Conservation (phyloP, 345 rosid genomes). For the Dovyalis caffra region DNA sequence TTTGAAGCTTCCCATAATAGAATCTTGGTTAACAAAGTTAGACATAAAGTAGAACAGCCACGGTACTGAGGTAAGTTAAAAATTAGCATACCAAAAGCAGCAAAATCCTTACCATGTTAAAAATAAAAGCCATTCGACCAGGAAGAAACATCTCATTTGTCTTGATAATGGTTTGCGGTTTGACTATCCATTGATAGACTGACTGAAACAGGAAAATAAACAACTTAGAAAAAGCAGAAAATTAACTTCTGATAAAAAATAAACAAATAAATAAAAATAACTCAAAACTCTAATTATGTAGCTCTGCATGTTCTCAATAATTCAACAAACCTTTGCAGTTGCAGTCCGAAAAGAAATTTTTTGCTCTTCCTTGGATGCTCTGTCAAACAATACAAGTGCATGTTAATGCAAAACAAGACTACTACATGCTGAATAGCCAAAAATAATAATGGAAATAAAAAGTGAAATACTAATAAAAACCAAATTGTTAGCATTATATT, state of each 20-base stretch:
- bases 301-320: constrained; percentile 5
- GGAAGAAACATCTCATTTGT: constrained; percentile 97
- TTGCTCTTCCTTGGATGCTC: constrained; percentile 70
- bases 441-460: neutral
- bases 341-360: constrained; percentile 80
- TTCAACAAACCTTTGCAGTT: constrained; percentile 63
- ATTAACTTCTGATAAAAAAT: neutral
- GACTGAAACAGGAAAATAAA: constrained; percentile 49
- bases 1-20: too few relatives aligned
- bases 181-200: constrained; percentile 86
- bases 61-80: neutral
- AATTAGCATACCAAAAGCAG: constrained; percentile 1
- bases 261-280: neutral
- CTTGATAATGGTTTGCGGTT: constrained; percentile 80
- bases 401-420: neutral
- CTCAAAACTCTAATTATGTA: neutral
- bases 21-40: too few relatives aligned
- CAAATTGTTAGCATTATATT: too few relatives aligned
- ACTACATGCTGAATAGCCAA: neutral
- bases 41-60: neutral
- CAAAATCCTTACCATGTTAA: constrained; percentile 57
- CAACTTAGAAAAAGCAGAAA: constrained; percentile 6
- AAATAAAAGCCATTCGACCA: constrained; percentile 87
- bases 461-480: too few relatives aligned
- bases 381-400: constrained; percentile 16